phyloP scores from a whole-genome alignment of 306 rosid genomes.

The Prosopis cineraria region DNA sequence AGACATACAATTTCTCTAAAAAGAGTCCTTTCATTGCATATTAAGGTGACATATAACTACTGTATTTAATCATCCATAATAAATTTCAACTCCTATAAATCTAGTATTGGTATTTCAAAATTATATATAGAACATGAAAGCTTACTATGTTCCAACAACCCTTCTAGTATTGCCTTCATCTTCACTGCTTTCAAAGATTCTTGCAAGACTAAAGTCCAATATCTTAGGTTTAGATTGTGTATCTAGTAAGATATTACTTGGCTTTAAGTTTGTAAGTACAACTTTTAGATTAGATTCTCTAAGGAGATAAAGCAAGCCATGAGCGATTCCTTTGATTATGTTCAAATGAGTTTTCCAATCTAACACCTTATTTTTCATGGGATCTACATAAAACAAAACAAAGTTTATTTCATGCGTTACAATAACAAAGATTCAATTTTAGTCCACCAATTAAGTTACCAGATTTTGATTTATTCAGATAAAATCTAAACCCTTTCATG shows the following conservation, averaged over 20 bases:
- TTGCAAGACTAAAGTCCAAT: not conserved
- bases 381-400: not conserved
- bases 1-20: not conserved
- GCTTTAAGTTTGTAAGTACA: slow-evolving; percentile 37
- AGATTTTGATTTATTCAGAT: too few species aligned
- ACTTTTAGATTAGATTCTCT: slow-evolving; percentile 38
- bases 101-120: too few species aligned
- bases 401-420: not conserved
- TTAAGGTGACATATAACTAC: not conserved
- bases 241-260: not conserved
- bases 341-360: slow-evolving; percentile 25
- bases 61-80: not conserved
- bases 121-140: too few species aligned
- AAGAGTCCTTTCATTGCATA: not conserved
- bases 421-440: too few species aligned
- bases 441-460: too few species aligned
- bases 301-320: slow-evolving; percentile 32
- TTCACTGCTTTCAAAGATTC: not conserved
- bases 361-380: not conserved
- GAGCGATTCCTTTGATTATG: slow-evolving; percentile 31
- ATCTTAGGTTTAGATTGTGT: not conserved
- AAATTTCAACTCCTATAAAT: not conserved
- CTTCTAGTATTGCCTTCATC: not conserved
- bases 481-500: too few species aligned
- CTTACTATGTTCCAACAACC: not conserved